A percentile compares a stretch with the other conserved stretches of the same genome.
These are phyloP conservation scores for Trichosanthes cucumerina DNA, from an alignment of 306 rosid species.

Conservation along the genomic window DNA sequence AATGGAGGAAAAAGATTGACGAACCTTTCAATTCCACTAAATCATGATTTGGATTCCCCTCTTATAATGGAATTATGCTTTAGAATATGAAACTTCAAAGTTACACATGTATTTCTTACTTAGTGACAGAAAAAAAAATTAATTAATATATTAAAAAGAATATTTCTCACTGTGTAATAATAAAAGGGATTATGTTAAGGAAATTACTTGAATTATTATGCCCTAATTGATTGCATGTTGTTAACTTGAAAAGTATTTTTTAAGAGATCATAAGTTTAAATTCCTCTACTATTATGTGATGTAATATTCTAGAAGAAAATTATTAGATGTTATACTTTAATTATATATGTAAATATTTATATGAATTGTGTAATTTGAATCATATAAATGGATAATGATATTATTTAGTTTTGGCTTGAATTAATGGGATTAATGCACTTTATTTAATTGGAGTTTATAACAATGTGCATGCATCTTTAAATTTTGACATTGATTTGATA, in stretches of 20 bases:
- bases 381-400: background rate
- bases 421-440: background rate
- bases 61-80: slow-evolving; percentile 1
- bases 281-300: no score
- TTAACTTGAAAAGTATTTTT: no score
- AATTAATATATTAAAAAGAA: background rate
- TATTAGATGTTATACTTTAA: background rate
- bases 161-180: background rate
- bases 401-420: background rate
- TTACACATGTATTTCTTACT: slow-evolving; percentile 4
- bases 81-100: slow-evolving; percentile 5
- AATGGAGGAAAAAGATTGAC: slow-evolving; percentile 7
- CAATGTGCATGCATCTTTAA: background rate
- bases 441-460: background rate
- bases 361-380: background rate
- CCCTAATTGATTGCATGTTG: background rate
- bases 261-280: no score
- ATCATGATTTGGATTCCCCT: slow-evolving; percentile 7
- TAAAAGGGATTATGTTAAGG: background rate
- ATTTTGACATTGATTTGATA: slow-evolving; percentile 3
- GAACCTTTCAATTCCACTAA: slow-evolving; percentile 7
- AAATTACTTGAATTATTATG: background rate
- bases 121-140: background rate
- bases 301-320: background rate
- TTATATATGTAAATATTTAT: background rate